Evolutionary conservation across 2,329 filamentous ascomycete genomes (phyloP).

Genomic region (Claviceps monticola): DNA sequence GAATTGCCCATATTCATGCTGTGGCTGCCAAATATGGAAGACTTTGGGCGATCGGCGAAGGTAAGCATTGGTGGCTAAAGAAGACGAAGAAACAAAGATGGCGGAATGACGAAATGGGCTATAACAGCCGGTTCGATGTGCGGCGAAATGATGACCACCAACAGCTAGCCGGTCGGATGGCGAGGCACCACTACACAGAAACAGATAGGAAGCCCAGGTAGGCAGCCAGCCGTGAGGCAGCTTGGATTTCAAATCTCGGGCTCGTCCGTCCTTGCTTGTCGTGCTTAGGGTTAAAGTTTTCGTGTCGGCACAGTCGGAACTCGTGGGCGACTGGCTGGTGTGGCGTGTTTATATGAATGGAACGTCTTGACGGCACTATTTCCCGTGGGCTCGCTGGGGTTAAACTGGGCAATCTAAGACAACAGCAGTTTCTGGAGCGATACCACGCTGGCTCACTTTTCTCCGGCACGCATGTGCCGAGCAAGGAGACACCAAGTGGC

Average conservation of each 20-base stretch:
- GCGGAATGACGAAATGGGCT: not conserved
- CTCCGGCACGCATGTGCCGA: conserved; percentile 7
- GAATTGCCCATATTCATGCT: not conserved
- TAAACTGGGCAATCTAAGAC: conserved; percentile 4
- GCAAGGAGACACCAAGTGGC: conserved; percentile 4
- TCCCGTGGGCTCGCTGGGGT: not conserved
- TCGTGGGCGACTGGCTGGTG: not conserved
- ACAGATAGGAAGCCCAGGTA: not conserved
- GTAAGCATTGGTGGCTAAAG: conserved; percentile 6
- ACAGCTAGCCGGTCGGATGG: not conserved
- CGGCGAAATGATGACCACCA: not conserved
- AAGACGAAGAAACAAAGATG: not conserved
- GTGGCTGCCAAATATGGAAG: conserved; percentile 5
- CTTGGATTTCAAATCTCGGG: not conserved
- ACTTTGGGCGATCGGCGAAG: conserved; percentile 5
- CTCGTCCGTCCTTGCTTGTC: not conserved
- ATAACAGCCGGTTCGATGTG: not conserved
- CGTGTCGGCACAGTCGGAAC: not conserved
- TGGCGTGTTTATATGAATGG: not conserved
- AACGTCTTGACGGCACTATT: not conserved
- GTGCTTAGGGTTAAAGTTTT: not conserved
- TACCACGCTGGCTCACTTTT: conserved; percentile 3
- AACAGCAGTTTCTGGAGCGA: conserved; percentile 3
- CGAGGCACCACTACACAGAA: not conserved
- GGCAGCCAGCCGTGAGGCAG: not conserved